Evolutionary conservation across 176 grass and related monocot species (phyloP).

Genomic region (Cenchrus purpureus): DNA sequence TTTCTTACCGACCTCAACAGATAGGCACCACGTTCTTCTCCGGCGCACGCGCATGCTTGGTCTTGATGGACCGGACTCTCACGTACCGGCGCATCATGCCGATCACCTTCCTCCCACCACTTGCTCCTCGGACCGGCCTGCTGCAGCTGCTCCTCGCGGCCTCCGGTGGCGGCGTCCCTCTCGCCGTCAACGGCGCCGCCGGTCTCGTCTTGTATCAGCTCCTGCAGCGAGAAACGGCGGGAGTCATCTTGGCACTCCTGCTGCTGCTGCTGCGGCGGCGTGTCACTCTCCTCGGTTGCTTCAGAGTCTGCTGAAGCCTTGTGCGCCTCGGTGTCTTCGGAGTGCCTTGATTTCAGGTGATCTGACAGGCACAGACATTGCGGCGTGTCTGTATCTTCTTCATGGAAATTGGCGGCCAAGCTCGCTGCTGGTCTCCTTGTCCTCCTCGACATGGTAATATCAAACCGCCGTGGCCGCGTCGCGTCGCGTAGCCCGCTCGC

Average conservation of each 20-base stretch:
- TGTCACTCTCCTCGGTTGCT: no score
- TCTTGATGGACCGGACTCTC: slow-evolving; percentile 20
- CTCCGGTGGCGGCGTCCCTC: neutral
- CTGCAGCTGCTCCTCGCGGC: neutral
- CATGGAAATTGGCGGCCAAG: neutral
- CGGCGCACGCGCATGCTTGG: neutral
- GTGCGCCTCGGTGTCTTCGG: neutral
- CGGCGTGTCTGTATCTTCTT: neutral
- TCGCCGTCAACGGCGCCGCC: neutral
- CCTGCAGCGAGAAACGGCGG: slow-evolving; percentile 41
- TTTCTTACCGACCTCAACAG: neutral
- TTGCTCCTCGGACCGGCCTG: neutral
- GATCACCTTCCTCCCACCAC: slow-evolving; percentile 6
- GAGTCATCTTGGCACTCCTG: neutral
- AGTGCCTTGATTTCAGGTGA: neutral
- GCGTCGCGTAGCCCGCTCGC: neutral
- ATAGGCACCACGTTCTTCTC: neutral
- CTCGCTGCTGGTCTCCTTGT: neutral
- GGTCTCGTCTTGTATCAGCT: slow-evolving; percentile 40
- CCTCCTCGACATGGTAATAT: slow-evolving; percentile 46
- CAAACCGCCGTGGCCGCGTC: slow-evolving; percentile 17
- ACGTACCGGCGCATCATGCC: slow-evolving; percentile 37
- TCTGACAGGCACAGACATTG: neutral
- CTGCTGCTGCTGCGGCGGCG: no score
- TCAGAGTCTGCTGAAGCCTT: no score